Evolutionary conservation across 331 rosid genomes (phyloP).

Genomic region (Malus hybrid): DNA sequence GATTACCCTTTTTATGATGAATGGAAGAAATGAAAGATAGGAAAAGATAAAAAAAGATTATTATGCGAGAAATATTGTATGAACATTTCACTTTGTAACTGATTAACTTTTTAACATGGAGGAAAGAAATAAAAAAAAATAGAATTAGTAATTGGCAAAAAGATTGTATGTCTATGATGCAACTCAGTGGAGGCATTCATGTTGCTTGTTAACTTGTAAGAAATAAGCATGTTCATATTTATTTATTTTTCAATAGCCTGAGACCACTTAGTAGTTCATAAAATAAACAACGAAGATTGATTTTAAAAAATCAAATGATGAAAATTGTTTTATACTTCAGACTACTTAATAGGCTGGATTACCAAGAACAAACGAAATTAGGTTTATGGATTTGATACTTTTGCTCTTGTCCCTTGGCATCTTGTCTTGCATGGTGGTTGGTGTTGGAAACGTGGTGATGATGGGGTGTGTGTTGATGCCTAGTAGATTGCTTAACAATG

Average conservation of each 20-base stretch:
- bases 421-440: background rate
- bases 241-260: no score
- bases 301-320: no score
- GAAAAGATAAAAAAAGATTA: no score
- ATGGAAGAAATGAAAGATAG: no score
- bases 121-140: background rate
- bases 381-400: background rate
- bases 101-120: background rate
- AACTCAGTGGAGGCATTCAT: background rate
- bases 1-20: no score
- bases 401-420: background rate
- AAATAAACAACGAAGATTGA: no score
- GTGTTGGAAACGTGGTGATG: background rate
- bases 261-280: no score
- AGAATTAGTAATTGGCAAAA: background rate
- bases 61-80: background rate
- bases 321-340: no score
- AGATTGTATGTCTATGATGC: background rate
- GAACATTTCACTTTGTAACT: no score
- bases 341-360: no score
- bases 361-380: rapidly evolving
- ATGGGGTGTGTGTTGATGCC: background rate
- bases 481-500: background rate
- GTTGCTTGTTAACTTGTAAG: background rate
- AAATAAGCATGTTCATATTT: no score